These are phyloP conservation scores for Pachysolen tannophilus DNA, from an alignment of 805 yeast species.

Conservation along the genomic window DNA sequence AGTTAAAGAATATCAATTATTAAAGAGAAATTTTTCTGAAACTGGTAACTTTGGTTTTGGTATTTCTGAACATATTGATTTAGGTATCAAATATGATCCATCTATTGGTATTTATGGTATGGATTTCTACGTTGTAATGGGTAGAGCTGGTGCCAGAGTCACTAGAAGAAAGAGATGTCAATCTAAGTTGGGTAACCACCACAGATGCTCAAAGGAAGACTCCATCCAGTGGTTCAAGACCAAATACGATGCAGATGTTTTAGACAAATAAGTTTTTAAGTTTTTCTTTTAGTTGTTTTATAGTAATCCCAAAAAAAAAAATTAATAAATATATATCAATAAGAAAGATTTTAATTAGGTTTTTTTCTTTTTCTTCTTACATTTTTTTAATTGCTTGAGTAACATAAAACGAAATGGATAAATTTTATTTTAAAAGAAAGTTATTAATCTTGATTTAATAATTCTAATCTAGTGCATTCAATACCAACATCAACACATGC, in stretches of 20 bases:
- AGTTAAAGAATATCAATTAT: constrained; percentile 99
- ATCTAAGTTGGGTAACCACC: constrained; percentile 83
- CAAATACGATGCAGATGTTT: constrained; percentile 98
- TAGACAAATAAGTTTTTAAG: constrained; percentile 70
- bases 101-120: constrained; percentile 99
- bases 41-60: constrained; percentile 99
- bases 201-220: constrained; percentile 89
- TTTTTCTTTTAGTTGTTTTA: too few species aligned
- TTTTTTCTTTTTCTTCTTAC: too few species aligned
- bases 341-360: too few species aligned
- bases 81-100: constrained; percentile 99
- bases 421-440: constrained; percentile 1
- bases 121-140: constrained; percentile 99
- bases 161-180: constrained; percentile 97
- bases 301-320: too few species aligned
- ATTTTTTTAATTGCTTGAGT: too few species aligned
- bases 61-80: constrained; percentile 98
- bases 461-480: constrained; percentile 20
- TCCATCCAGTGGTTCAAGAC: constrained; percentile 98
- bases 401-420: too few species aligned
- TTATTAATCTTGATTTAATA: constrained; percentile 18
- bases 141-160: constrained; percentile 98
- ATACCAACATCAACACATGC: constrained; percentile 30
- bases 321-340: too few species aligned
- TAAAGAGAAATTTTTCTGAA: constrained; percentile 88